Conservation (phyloP, 2,329 filamentous ascomycete genomes). For the Fusarium kyushuense region DNA sequence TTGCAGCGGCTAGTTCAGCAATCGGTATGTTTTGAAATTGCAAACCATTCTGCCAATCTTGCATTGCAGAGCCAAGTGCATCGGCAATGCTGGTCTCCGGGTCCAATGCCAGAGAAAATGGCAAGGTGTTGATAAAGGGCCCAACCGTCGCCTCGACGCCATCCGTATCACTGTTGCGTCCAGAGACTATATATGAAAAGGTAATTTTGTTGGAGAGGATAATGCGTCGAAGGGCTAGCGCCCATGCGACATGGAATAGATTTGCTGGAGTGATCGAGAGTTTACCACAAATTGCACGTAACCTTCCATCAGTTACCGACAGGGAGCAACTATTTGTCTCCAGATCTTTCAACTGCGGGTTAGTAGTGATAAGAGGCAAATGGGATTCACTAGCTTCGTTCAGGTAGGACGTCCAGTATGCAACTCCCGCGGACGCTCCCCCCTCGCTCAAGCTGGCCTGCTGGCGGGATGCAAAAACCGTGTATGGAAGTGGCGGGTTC, state of each 20-base stretch:
- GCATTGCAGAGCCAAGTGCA: constrained; percentile 1
- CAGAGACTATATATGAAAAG: constrained; percentile 10
- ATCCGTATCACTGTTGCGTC: constrained; percentile 4
- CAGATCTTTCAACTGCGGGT: constrained; percentile 5
- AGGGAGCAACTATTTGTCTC: constrained; percentile 6
- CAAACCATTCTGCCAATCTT: constrained; percentile 14
- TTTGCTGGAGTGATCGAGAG: constrained; percentile 9
- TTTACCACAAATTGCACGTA: constrained; percentile 10
- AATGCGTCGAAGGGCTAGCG: constrained; percentile 9
- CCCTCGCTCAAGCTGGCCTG: constrained; percentile 6
- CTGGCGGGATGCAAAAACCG: constrained; percentile 9
- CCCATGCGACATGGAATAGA: constrained; percentile 10
- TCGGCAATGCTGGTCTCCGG: constrained; percentile 9
- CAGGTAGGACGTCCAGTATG: constrained; percentile 8
- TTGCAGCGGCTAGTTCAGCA: constrained; percentile 5
- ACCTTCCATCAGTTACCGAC: not conserved
- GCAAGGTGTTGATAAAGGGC: constrained; percentile 8
- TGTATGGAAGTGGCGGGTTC: constrained; percentile 4
- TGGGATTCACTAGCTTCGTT: constrained; percentile 12
- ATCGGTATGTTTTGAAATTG: constrained; percentile 9
- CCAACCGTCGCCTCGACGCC: constrained; percentile 9
- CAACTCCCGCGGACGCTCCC: constrained; percentile 5
- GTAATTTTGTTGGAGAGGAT: constrained; percentile 8
- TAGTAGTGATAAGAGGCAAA: constrained; percentile 6
- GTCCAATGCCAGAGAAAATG: not conserved